These are phyloP conservation scores for Exophiala phaeomuriformis DNA, from an alignment of 2,329 filamentous ascomycete species.

Conservation along the genomic window DNA sequence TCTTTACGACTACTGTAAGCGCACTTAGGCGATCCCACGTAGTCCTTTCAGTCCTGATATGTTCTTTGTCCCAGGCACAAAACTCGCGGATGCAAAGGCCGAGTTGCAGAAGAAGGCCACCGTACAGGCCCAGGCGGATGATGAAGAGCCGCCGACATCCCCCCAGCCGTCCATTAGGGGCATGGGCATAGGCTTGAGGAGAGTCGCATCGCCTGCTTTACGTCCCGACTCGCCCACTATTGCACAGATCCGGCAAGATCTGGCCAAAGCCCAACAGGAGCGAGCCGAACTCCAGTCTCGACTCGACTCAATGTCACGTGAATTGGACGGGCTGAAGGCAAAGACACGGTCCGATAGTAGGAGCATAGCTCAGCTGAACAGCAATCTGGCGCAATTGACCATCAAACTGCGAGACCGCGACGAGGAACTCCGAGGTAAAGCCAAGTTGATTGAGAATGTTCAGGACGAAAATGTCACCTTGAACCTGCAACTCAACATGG, in stretches of 20 bases:
- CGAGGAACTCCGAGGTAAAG: slow-evolving; percentile 77
- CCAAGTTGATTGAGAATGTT: slow-evolving; percentile 74
- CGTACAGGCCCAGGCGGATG: slow-evolving; percentile 55
- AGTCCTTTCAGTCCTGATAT: not conserved
- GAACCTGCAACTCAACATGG: slow-evolving; percentile 79
- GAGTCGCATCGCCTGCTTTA: slow-evolving; percentile 31
- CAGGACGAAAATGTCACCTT: slow-evolving; percentile 89
- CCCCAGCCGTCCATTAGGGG: slow-evolving; percentile 24
- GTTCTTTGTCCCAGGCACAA: slow-evolving; percentile 10
- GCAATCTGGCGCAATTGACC: slow-evolving; percentile 55
- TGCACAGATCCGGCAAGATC: slow-evolving; percentile 53
- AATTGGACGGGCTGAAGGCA: slow-evolving; percentile 57
- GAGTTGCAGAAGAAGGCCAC: slow-evolving; percentile 19
- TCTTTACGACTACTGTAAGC: slow-evolving; percentile 69
- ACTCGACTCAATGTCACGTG: slow-evolving; percentile 55
- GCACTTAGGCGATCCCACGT: not conserved
- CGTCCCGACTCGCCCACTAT: slow-evolving; percentile 30
- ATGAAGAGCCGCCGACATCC: slow-evolving; percentile 48
- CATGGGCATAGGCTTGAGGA: slow-evolving; percentile 21
- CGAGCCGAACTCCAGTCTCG: slow-evolving; percentile 60
- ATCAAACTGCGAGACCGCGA: slow-evolving; percentile 70
- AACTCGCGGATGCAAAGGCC: slow-evolving; percentile 26
- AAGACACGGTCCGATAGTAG: slow-evolving; percentile 54
- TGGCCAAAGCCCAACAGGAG: slow-evolving; percentile 68
- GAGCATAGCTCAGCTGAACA: slow-evolving; percentile 55